Base-by-base conservation (phyloP, 106 monocot genomes). In the Chionographis japonica region DNA sequence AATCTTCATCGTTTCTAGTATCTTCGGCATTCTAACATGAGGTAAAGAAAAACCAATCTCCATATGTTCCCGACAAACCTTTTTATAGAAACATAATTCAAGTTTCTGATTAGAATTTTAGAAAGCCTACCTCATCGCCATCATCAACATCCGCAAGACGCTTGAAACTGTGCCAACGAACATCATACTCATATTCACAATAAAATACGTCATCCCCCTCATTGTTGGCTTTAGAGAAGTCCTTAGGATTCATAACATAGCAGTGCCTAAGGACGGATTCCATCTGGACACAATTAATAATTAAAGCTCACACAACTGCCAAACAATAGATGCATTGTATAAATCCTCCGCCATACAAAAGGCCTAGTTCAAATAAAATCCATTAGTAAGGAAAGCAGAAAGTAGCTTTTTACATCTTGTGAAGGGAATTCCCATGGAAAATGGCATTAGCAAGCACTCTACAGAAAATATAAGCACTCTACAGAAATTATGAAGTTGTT, bases 141-240 rank as follows among this genome's bases (percentile, higher is more conserved):
- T 75, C 69, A 50, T 81, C 69, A 65, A 80, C 69, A 50, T 90
- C 87, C 52, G 85, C 63, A 63, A 93, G 56, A 16, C 93, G 87
- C 73, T 93, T 98, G 67, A 98, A 98, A 79, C 85, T 98, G 59
- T 98, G 89, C 84, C 84, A 87, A 62, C 68, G 80, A 75, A 98
- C 62, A 69, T 98, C 93, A 70, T 98, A 98, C 50, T 98, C 98
- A 69, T 98, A 98, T 72, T 98, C 98, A 68, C 98, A 98, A 62
- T 85, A 85, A 71, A 98, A 98, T 8, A 98, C 85, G 83, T 98
- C 98, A 81, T 98, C 98, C 52, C 98, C 98, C 0, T 68, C 85
- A 75, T 92, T 57, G 54, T 20, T 77, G n/a, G 98, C 98, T 74
- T 90, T 69, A 52, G 74, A 63, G 68, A 80, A 98, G 37, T 88